Base-by-base conservation (phyloP, 768 basidiomycete species). In the Suillus lakei region DNA sequence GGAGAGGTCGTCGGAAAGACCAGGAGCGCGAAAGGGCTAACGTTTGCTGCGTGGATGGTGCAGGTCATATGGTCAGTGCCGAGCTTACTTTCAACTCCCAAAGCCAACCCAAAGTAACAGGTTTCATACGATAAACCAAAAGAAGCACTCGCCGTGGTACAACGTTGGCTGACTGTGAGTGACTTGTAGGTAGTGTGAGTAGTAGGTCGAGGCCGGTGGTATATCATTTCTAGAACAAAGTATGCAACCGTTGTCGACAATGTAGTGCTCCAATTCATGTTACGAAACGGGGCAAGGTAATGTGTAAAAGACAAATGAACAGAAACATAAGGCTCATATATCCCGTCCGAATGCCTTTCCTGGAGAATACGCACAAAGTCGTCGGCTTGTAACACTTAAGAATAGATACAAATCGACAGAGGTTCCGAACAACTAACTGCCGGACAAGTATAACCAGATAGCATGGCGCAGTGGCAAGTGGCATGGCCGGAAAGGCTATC, bases 21-120 rank as follows among this genome's bases (percentile, higher is more conserved):
- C 34, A 86, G 88, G 76, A 82, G 78, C 50, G 84, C 83, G 32
- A 82, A 81, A 9, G 84, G 84, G n/a, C 76, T 95, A 60, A 91
- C 89, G 51, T 91, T 88, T 75, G 86, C 84, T 16, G 91, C 88
- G 72, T 91, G 41, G 73, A 84, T 26, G 88, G 83, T 3, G 92
- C 91, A 30, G 92, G 92, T 23, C 92, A 94, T 77, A 90, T 90
- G 89, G 89, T 89, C 39, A 41, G 79, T 70, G 13, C 16, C 18
- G 32, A 30, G 18, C 18, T 21, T 21, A 54, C 30, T 54, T 32
- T 32, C 51, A 51, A 28, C 1, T 48, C 15, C 23, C 13, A 39
- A 16, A 32, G 43, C 61, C 74, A 43, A 74, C 6, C 26, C 36
- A 26, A 12, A 23, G 30, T 53, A 2, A 36, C 43, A 86, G 86